These are phyloP conservation scores for Stemphylium beticola DNA, from an alignment of 2,329 filamentous ascomycete genomes.

Conservation along the genomic window DNA sequence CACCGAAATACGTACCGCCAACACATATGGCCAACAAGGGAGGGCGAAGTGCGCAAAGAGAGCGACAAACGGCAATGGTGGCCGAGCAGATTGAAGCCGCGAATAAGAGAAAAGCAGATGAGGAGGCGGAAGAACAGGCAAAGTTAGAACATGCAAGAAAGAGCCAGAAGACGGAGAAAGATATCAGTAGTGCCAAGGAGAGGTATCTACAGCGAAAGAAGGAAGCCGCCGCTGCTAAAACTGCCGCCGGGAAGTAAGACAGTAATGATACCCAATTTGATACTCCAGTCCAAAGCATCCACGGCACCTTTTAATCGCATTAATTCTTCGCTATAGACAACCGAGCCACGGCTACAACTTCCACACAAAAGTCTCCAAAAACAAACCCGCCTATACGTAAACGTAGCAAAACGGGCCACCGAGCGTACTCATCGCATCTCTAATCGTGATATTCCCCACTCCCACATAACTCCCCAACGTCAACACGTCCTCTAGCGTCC, in stretches of 20 bases:
- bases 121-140: constrained; percentile 69
- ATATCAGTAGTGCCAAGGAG: constrained; percentile 79
- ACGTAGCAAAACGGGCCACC: too few relatives aligned
- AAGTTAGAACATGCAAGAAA: constrained; percentile 71
- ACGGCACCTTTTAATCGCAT: too few relatives aligned
- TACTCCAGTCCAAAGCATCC: too few relatives aligned
- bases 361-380: too few relatives aligned
- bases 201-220: constrained; percentile 78
- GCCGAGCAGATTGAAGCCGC: constrained; percentile 77
- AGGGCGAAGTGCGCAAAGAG: constrained; percentile 69
- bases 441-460: too few relatives aligned
- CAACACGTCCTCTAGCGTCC: too few relatives aligned
- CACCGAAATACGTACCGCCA: constrained; percentile 11
- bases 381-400: too few relatives aligned
- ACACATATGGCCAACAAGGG: constrained; percentile 33
- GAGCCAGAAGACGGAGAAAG: constrained; percentile 76
- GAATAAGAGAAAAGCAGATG: constrained; percentile 73
- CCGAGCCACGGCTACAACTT: too few relatives aligned
- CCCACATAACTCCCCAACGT: too few relatives aligned
- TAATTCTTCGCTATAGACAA: too few relatives aligned
- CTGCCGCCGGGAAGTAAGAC: constrained; percentile 49
- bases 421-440: too few relatives aligned
- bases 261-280: constrained; percentile 7
- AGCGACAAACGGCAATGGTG: constrained; percentile 79
- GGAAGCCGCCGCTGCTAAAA: constrained; percentile 75